Base-by-base conservation (phyloP, 768 basidiomycete species). In the Boletus insuetus region DNA sequence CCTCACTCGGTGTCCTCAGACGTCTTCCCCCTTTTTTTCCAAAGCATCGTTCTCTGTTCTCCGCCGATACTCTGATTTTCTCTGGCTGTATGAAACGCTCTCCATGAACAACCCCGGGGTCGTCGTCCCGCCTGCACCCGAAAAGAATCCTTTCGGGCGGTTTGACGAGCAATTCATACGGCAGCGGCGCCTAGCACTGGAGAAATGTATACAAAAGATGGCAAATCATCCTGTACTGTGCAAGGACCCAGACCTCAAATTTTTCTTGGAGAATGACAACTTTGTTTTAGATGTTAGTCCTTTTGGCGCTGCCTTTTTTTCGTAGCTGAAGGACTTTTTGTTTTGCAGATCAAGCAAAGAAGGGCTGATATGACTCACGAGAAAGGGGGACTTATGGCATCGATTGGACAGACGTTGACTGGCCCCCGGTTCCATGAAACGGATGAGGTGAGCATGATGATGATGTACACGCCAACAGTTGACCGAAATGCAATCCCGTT, bases 1-100 rank as follows among this genome's bases (percentile, higher is more conserved):
- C 12, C 16, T 50, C 40, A 53, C 50, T 56, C 11, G 34, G 2
- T 46, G 31, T 10, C n/a, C 17, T 39, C 60, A 92, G 88, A 97
- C 94, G 0, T 91, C 87, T 8, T 95, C 93, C 4, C 86, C 91
- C 0, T 73, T 87, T 24, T 98, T 82, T 74, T 82, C 85, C 60
- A 92, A 91, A 76, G 82, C 86, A 1, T 76, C 84, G 1, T 96
- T 97, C 70, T 95, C 94, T 3, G 97, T 98, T 49, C 84, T 99
- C 2, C 83, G 97, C n/a, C 86, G 97, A 32, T 99, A 97, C 72
- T 94, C 92, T 7, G 96, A 99, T 72, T 99, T 98, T 65, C 81
- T 98, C 19, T 98, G 97, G 97, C 73, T 99, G 1, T 97, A 91
- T 70, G 93, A 94, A 64, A 85, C 88, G 0, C 80, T 99, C 2